Base-by-base conservation (phyloP, 257 asterid species). In the Lantana camara region DNA sequence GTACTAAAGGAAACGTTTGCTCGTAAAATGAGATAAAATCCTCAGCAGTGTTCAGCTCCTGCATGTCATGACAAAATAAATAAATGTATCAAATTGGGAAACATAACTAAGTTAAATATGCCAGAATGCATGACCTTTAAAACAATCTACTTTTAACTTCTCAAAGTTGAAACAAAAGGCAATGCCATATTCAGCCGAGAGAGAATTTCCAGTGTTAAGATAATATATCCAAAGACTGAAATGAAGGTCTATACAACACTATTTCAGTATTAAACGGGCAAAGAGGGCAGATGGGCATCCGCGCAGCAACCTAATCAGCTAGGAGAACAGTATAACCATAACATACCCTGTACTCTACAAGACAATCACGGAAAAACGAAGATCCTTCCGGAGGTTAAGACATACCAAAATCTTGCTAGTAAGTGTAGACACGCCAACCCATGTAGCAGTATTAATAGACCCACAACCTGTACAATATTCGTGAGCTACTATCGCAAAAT, bases 41-140 rank as follows among this genome's bases (percentile, higher is more conserved):
- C 77, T 85, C 95, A 0, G 96, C 97, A 7, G 97, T 93, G 77
- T 93, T 93, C 42, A 93, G 76, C 75, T 93, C 99, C 99, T 93
- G 94, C 67, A 77, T 42, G 17, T 14, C 63, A 45, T 14, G 48
- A 65, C 44, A 69, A 62, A 54, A 42, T 35, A 60, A 35, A 72
- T 32, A 40, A 21, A 34, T 19, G 49, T n/a, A 20, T 52, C 52
- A 34, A 40, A 60, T 4, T 2, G 19, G 69, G 23, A 49, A 63
- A 46, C 6, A 62, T 5, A 13, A 23, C 27, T 32, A 32, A 0
- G 16, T n/a, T 42, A 5, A 14, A 50, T n/a, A n/a, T n/a, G n/a
- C n/a, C n/a, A n/a, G n/a, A n/a, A n/a, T n/a, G n/a, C n/a, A 34
- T 47, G 9, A 23, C 20, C 21, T 12, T 29, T 29, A 49, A 38